Base-by-base conservation (phyloP, 163 green algal genomes). In the Scenedesmus sp. region DNA sequence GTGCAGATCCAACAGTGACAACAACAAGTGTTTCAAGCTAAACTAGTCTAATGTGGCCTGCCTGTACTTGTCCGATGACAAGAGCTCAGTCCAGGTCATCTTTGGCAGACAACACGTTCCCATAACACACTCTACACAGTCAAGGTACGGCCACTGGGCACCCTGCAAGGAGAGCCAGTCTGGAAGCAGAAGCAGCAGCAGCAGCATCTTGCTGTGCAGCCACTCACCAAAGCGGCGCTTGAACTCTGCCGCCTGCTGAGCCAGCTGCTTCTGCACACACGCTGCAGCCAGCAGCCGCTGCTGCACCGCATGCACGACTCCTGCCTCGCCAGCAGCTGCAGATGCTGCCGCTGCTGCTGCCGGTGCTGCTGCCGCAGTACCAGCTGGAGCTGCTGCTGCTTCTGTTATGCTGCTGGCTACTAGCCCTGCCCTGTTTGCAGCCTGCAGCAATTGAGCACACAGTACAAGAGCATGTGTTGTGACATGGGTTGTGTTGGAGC, bases 241-340 rank as follows among this genome's bases (percentile, higher is more conserved):
- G 70, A 90, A 93, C 22, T 94, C 92, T 37, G 16, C 37, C 4
- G 56, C 24, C 73, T 83, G 81, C 53, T 92, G 80, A 51, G 86
- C 51, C 83, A 94, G 51, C 35, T 90, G 53, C 53, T 94, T 93
- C 15, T 83, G 73, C 40, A 94, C 92, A 81, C 92, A 94, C 0
- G 87, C 72, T 6, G 92, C 89, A 46, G 89, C 82, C 61, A 94
- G 40, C 86, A 94, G 86, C 44, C 92, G 89, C 40, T 87, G 70
- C 24, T 87, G 40, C 40, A 88, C 61, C 30, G 78, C 59, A 22
- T 68, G 61, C 7, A 44, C 88, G 5, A 85, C 35, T 5, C n/a
- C 40, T 24, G 7, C 30, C 1, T 81, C 53, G 59, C n/a, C 83
- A 49, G 35, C 13, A 46, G 35, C 56, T 70, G 46, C 46, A 30